phyloP scores from a whole-genome alignment of 129 eudicot genomes.

The Centrapalus pauciflorus region DNA sequence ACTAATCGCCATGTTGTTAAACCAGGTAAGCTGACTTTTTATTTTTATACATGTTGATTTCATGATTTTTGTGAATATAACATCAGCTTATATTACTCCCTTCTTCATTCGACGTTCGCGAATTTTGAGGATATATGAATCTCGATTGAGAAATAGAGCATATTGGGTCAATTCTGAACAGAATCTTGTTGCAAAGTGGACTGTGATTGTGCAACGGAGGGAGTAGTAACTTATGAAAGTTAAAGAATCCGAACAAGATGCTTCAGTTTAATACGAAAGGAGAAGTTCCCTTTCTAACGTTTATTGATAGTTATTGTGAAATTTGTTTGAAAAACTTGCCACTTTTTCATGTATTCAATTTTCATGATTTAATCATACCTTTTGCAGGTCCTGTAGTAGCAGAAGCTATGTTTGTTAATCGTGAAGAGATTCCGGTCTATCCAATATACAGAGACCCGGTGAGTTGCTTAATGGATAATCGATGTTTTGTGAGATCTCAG shows the following conservation, averaged over 20 bases:
- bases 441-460: constrained; percentile 95
- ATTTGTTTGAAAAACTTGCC: neutral
- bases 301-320: neutral
- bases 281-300: neutral
- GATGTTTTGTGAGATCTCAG: neutral
- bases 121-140: neutral
- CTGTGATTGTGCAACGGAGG: neutral
- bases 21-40: constrained; percentile 44
- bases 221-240: neutral
- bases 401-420: constrained; percentile 97
- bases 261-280: neutral
- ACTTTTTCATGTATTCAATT: neutral
- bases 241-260: neutral
- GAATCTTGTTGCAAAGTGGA: neutral
- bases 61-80: no score
- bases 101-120: neutral
- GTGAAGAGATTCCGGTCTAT: constrained; percentile 90
- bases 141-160: neutral
- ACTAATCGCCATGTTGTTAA: constrained; percentile 97
- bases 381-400: constrained; percentile 90
- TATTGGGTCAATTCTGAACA: neutral
- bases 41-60: neutral
- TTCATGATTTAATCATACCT: neutral
- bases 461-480: constrained; percentile 27
- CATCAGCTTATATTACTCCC: no score